A percentile compares a stretch with the other conserved stretches of the same genome.
Conservation (phyloP, 2,329 filamentous ascomycete genomes). For the Fusarium concolor region DNA sequence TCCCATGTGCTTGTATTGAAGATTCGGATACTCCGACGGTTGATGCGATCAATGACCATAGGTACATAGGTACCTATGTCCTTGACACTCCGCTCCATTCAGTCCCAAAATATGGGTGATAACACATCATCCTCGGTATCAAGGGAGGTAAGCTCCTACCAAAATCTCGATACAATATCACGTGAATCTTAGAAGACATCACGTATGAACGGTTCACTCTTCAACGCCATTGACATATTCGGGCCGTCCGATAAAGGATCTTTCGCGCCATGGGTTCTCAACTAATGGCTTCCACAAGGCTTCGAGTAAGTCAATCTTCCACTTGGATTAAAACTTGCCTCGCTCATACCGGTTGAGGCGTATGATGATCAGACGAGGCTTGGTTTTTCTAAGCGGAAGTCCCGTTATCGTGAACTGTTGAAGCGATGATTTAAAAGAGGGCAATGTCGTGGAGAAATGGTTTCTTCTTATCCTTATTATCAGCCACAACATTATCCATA, state of each 20-base stretch:
- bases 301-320: neutral
- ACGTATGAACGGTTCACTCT: neutral
- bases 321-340: neutral
- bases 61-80: neutral
- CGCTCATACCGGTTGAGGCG: conserved; percentile 20
- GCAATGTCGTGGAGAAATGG: neutral
- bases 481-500: neutral
- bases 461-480: neutral
- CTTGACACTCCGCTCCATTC: neutral
- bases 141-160: neutral
- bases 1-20: neutral
- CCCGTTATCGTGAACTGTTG: neutral
- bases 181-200: neutral
- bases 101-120: neutral
- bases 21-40: conserved; percentile 12
- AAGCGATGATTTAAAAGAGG: conserved; percentile 16
- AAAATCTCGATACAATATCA: neutral
- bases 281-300: conserved; percentile 6
- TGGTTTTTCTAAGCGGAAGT: conserved; percentile 6
- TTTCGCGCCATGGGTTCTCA: conserved; percentile 11
- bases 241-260: conserved; percentile 24
- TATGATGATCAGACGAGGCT: conserved; percentile 1
- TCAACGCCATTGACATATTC: conserved; percentile 18
- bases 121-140: neutral
- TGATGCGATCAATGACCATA: conserved; percentile 1